Percentiles rank a stretch among this genome's conserved stretches.
phyloP scores from a whole-genome alignment of 2,329 filamentous ascomycete species.

The Penicillium vulpinum region DNA sequence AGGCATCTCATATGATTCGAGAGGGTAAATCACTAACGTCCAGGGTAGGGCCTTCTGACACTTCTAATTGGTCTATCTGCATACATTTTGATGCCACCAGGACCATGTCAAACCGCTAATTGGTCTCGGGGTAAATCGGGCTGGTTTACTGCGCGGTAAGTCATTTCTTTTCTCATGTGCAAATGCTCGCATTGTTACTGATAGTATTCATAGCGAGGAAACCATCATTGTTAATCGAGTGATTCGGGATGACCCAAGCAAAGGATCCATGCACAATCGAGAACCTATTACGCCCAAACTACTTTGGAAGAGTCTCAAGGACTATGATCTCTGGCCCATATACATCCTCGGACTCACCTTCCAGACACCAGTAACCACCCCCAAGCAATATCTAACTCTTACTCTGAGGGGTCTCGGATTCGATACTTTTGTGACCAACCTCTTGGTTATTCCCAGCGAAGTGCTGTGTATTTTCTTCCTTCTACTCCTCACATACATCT shows the following conservation, averaged over 20 bases:
- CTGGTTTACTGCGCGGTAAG: constrained; percentile 60
- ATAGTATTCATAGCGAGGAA: constrained; percentile 50
- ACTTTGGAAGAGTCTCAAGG: constrained; percentile 51
- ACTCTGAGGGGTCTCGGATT: constrained; percentile 53
- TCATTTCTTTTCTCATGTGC: background rate
- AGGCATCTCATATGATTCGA: background rate
- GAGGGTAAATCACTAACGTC: constrained; percentile 16
- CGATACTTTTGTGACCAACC: constrained; percentile 57
- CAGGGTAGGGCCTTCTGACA: constrained; percentile 29
- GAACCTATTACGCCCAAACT: constrained; percentile 50
- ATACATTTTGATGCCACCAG: constrained; percentile 57
- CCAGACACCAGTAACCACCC: constrained; percentile 30
- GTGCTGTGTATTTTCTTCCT: constrained; percentile 49
- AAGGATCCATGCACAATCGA: constrained; percentile 58
- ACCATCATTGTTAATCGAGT: constrained; percentile 66
- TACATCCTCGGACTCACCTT: constrained; percentile 50
- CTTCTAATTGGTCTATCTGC: constrained; percentile 27
- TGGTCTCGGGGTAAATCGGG: constrained; percentile 46
- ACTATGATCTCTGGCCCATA: constrained; percentile 58
- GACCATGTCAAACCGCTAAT: constrained; percentile 58
- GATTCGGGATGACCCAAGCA: constrained; percentile 53
- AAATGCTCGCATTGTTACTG: background rate
- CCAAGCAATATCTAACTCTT: constrained; percentile 35
- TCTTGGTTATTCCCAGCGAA: constrained; percentile 58
- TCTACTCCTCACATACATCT: constrained; percentile 30